Percentiles rank a stretch among this genome's conserved stretches.
phyloP scores from a whole-genome alignment of 106 monocot genomes.

The Amphibolis antarctica region DNA sequence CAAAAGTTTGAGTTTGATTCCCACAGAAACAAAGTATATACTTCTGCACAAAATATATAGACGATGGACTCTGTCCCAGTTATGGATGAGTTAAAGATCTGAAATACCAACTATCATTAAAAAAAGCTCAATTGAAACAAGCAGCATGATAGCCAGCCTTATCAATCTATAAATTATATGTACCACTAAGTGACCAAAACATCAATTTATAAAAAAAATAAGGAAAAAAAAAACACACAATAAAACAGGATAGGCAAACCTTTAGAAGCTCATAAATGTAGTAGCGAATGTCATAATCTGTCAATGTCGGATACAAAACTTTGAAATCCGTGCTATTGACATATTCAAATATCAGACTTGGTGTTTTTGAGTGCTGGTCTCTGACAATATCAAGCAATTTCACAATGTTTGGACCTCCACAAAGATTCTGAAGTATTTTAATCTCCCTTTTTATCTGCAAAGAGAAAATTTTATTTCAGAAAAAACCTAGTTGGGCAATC shows the following conservation, averaged over 20 bases:
- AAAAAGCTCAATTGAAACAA: too few relatives aligned
- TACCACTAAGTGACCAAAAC: too few relatives aligned
- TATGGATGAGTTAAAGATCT: too few relatives aligned
- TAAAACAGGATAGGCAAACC: not conserved
- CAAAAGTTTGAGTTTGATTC: too few relatives aligned
- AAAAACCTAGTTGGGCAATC: not conserved
- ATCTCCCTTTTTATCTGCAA: constrained; percentile 81
- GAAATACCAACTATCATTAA: too few relatives aligned
- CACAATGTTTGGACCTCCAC: constrained; percentile 70
- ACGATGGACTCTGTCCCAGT: too few relatives aligned
- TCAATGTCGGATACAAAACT: constrained; percentile 50
- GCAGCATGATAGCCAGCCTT: too few relatives aligned
- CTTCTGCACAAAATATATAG: too few relatives aligned
- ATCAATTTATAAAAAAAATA: too few relatives aligned
- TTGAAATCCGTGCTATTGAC: constrained; percentile 83
- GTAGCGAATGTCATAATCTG: constrained; percentile 41
- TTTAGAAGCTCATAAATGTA: constrained; percentile 20
- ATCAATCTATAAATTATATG: too few relatives aligned
- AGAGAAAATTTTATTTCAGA: not conserved
- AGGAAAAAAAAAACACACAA: not conserved
- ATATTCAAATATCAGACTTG: constrained; percentile 76
- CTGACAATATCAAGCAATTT: constrained; percentile 74
- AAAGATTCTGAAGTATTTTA: constrained; percentile 85
- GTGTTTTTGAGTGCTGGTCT: constrained; percentile 77
- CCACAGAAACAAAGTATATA: too few relatives aligned